Base-by-base conservation (phyloP, 495 filamentous ascomycete genomes). In the Cetradonia linearis region DNA sequence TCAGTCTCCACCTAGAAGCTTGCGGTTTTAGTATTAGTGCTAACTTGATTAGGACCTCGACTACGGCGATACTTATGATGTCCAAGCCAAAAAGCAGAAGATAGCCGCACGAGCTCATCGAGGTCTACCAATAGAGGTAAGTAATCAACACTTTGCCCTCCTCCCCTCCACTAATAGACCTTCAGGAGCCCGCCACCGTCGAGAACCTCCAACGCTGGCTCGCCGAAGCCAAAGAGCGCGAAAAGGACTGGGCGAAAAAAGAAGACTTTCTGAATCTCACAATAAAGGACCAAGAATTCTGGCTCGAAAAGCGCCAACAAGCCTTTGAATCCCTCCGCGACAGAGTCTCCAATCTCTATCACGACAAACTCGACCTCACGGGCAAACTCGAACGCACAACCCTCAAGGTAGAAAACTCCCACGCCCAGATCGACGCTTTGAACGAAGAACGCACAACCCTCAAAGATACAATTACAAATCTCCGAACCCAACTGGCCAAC, bases 361-460 rank as follows among this genome's bases (percentile, higher is more conserved):
- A 57, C n/a, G 42, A 46, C 30, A 56, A 59, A 42, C 52, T 59
- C 8, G 55, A 60, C 23, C 46, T 56, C 14, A 31, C 33, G 11
- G 46, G 37, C 14, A 56, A 56, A n/a, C 36, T 62, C n/a, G 33
- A 59, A 7, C 60, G 64, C 20, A 36, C 47, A 1, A 71, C 76
- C 36, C 68, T 72, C 62, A 60, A 72, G 46, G 25, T 70, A 62
- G 65, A 80, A 69, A 70, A 70, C 62, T 68, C 74, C 56, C 67
- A 70, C 58, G 63, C 74, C 14, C 76, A 84, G 6, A 66, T 73
- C 2, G 56, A 71, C 1, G 72, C 76, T 14, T 62, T 83, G 11
- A 81, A 80, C 59, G 73, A 78, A 40, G 76, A 79, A 56, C 76
- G 74, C 8, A 72, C 69, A 9, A 65, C 67, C 4, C 68, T 86